Evolutionary conservation across 768 basidiomycete genomes (phyloP), one percentile per base, ranked within the genome.

Genomic region (Mycena vulgaris): DNA sequence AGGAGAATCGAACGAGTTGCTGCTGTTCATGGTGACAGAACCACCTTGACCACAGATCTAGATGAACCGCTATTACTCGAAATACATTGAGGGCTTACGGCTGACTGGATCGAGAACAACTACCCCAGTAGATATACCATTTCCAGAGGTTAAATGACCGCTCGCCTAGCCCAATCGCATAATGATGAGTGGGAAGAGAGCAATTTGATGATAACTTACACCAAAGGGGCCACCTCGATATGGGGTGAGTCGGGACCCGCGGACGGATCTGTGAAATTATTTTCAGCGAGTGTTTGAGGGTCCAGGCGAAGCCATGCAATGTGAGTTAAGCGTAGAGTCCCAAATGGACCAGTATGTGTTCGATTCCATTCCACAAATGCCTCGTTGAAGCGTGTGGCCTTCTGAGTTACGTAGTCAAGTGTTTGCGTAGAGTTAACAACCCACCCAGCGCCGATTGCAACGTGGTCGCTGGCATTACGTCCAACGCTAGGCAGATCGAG

Each of bases 171-270:
- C 56, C 30, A 53, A 19, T 51, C 8, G 49, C 6, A 33, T 37
- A 37, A 55, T 55, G 3, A 55, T 21, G 3, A 23, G 31, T 35
- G n/a, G 16, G 56, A 40, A 30, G 37, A 27, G 28, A 25, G 14
- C 19, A 13, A 2, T 25, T 51, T n/a, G 47, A 19, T 19, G 9
- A 11, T 23, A n/a, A 39, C 77, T 31, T 30, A 78, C 84, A 37
- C 58, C 61, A 30, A 83, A 75, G 2, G 80, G n/a, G n/a, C 65
- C 5, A 82, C 60, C 60, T 85, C 84, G 42, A 76, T 75, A 68
- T 85, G 83, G 9, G 82, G 71, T 0, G 82, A 63, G 23, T 74
- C 75, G 13, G 79, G 77, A 1, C 85, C 85, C 28, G 82, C 69
- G 6, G 82, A 70, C 31, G 84, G 83, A 72, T 85, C 84, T 1